Base-by-base conservation (phyloP, 2,329 filamentous ascomycete species). In the Lachnellula occidentalis region DNA sequence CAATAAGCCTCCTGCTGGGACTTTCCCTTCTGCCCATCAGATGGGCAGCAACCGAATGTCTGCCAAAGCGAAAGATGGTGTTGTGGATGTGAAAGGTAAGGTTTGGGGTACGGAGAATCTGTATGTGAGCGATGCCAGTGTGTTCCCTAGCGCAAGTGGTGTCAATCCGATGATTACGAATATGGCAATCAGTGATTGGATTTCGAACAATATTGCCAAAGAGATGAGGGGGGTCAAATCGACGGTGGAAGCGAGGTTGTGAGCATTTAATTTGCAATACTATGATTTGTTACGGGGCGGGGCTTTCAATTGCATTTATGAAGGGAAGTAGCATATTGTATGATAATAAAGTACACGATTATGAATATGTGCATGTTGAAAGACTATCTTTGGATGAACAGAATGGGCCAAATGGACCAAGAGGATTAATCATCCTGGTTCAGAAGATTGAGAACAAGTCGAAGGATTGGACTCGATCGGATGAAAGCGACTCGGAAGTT, bases 91-190 rank as follows among this genome's bases (percentile, higher is more conserved):
- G 3, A 72, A 69, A 57, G 83, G 83, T 2, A 74, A 69, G 58
- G 81, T 90, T 6, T 92, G 86, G 85, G 86, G 80, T 1, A 77
- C 75, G 0, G 72, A 83, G 62, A 80, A 78, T 0, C 65, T 92
- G 62, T 90, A 83, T 66, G 81, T 92, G 17, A 82, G 84, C 9
- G 88, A 92, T 69, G 82, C 86, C 45, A 90, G 85, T 67, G 83
- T 90, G 11, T 87, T 92, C 58, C 88, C 87, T 1, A 86, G 80
- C 54, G 87, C 87, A 11, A 89, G 83, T 67, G 88, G 88, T 1
- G 87, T 91, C 31, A 92, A 92, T 68, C 88, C 88, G 12, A 92
- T 92, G 88, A 75, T 91, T 43, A 90, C 87, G 12, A 78, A 76
- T 54, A 90, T 92, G 88, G 81, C 82, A 1, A 78, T 88, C 63